Base-by-base conservation (phyloP, 73 alveolate species). In the Paramecium primaurelia region DNA sequence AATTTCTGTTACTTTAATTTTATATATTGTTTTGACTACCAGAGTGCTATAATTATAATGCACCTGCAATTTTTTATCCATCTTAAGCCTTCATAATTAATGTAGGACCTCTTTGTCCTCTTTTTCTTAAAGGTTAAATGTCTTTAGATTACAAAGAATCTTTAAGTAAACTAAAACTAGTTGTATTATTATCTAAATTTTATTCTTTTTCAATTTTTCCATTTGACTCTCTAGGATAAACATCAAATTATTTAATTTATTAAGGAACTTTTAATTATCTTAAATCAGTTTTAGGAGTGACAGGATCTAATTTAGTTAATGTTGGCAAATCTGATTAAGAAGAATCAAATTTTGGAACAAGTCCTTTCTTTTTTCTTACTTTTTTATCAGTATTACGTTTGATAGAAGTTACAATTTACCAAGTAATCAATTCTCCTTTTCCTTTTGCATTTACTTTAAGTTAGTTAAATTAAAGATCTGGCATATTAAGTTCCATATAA, bases 371-470 rank as follows among this genome's bases (percentile, higher is more conserved):
- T 73, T 71, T 89, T 89, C 49, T 89, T 20, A 10, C 54, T 28
- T 44, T 40, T 51, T 71, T 89, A 11, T 51, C 54, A 71, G 25
- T 38, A 18, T 85, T 25, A 34, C 88, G 49, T 89, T 49, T 28
- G 2, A 80, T 47, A 1, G 49, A 47, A 0, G 71, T 80, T 6
- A 25, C n/a, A 12, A 89, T 12, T 71, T 89, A 73, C 42, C 75
- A 93, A 45, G 96, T 93, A 16, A 25, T 88, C 11, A 93, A 54
- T 44, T 64, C 89, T 69, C 96, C 96, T 22, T 93, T 88, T 7
- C 96, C 96, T 34, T 93, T 93, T 9, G 93, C 92, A 47, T 47
- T 71, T 4, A 93, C 93, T 75, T 30, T 88, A 58, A 51, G 68
- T 28, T 92, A 38, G 16, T 30, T 69, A 22, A 93, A 93, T 26